Percentiles rank a stretch among this genome's conserved stretches.
phyloP scores from a whole-genome alignment of 2,329 filamentous ascomycete species.

The Chalaropsis thielavioides region DNA sequence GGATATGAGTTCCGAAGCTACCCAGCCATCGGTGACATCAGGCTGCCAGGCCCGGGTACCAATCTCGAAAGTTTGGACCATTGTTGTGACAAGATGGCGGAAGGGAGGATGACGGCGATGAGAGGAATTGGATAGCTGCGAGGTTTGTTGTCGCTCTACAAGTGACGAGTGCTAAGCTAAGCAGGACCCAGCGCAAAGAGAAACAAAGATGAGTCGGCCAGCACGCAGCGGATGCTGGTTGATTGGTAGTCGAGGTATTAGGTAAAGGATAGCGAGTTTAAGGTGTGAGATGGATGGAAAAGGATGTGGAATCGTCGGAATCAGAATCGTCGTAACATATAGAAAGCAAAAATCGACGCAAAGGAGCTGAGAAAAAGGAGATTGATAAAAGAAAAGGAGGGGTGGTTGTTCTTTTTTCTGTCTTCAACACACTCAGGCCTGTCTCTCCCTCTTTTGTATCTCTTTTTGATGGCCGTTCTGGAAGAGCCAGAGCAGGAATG shows the following conservation, averaged over 20 bases:
- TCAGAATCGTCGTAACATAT: slow-evolving; percentile 16
- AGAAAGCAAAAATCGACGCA: slow-evolving; percentile 5
- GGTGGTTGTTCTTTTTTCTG: background rate
- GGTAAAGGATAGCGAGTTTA: background rate
- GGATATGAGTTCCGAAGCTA: slow-evolving; percentile 84
- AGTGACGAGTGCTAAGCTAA: background rate
- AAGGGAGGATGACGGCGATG: background rate
- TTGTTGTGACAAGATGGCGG: slow-evolving; percentile 25
- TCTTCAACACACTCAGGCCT: background rate
- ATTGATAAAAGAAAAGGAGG: background rate
- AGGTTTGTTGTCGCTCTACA: background rate
- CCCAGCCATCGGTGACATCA: slow-evolving; percentile 89
- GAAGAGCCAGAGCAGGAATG: slow-evolving; percentile 11
- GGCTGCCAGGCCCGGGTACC: slow-evolving; percentile 98
- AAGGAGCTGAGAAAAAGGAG: slow-evolving; percentile 9
- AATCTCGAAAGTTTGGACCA: slow-evolving; percentile 92
- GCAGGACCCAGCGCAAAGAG: slow-evolving; percentile 4
- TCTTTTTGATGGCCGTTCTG: slow-evolving; percentile 10
- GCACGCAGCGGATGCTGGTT: background rate
- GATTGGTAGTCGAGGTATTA: background rate
- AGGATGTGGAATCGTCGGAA: slow-evolving; percentile 2
- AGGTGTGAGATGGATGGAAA: slow-evolving; percentile 11
- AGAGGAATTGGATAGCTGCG: background rate
- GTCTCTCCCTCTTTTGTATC: background rate
- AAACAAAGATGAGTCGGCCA: background rate